phyloP scores from a whole-genome alignment of 2,329 filamentous ascomycete genomes.

The Colletotrichum camelliae region DNA sequence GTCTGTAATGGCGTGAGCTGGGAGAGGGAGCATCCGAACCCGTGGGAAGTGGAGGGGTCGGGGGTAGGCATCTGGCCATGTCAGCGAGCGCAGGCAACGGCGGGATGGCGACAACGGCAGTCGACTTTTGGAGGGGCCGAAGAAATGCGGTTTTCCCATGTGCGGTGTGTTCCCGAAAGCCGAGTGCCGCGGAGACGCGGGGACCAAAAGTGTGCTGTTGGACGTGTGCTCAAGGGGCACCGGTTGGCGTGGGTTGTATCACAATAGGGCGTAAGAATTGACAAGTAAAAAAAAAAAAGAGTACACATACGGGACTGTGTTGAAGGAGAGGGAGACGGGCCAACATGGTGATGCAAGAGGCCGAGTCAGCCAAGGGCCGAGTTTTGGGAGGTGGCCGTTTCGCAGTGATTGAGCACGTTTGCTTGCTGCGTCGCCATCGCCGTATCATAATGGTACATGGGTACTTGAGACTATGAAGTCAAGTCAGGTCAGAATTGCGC shows the following conservation, averaged over 20 bases:
- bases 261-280: not conserved
- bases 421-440: not conserved
- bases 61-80: not conserved
- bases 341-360: not conserved
- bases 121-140: not conserved
- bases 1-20: not conserved
- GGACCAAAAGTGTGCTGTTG: not conserved
- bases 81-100: not conserved
- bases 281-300: not conserved
- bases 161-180: not conserved
- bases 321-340: not conserved
- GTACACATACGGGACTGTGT: not conserved
- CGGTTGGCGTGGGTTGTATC: not conserved
- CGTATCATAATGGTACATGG: not conserved
- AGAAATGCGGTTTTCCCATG: not conserved
- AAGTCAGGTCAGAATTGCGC: not conserved
- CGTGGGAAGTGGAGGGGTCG: not conserved
- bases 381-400: not conserved
- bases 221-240: too few relatives aligned
- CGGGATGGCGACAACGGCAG: not conserved
- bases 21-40: constrained; percentile 1
- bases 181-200: not conserved
- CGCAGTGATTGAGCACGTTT: not conserved
- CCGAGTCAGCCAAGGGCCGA: not conserved
- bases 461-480: not conserved